phyloP scores from a whole-genome alignment of 1,284 basidiomycete species.

The Farysia itapuensis region DNA sequence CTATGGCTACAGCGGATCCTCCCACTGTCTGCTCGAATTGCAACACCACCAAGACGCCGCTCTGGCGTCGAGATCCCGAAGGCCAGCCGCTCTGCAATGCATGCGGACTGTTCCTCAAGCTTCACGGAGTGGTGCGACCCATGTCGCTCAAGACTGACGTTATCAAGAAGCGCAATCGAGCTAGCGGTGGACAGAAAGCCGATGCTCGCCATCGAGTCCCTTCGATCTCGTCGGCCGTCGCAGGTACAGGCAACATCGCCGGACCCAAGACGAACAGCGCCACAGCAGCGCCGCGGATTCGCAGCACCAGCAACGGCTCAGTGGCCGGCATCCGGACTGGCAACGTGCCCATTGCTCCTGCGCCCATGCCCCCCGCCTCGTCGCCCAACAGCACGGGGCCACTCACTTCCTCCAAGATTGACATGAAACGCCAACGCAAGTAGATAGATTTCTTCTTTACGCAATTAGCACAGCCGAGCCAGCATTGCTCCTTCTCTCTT shows the following conservation, averaged over 20 bases:
- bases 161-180: slow-evolving; percentile 80
- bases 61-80: slow-evolving; percentile 92
- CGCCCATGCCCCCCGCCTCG: slow-evolving; percentile 29
- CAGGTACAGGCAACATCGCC: slow-evolving; percentile 12
- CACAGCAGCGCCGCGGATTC: not conserved
- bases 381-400: slow-evolving; percentile 26
- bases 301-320: slow-evolving; percentile 13
- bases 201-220: slow-evolving; percentile 14
- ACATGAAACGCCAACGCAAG: slow-evolving; percentile 38
- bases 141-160: slow-evolving; percentile 93
- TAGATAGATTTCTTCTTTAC: slow-evolving; percentile 1
- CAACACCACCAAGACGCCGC: slow-evolving; percentile 88
- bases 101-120: slow-evolving; percentile 69
- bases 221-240: slow-evolving; percentile 4
- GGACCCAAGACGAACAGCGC: slow-evolving; percentile 1
- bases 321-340: slow-evolving; percentile 30
- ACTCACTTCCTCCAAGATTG: slow-evolving; percentile 15
- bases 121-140: slow-evolving; percentile 90
- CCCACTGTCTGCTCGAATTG: slow-evolving; percentile 89
- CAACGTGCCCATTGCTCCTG: slow-evolving; percentile 36
- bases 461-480: too few species aligned
- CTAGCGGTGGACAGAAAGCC: slow-evolving; percentile 24
- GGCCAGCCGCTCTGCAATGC: slow-evolving; percentile 79
- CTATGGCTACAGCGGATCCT: slow-evolving; percentile 44
- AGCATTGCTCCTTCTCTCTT: too few species aligned